phyloP scores from a whole-genome alignment of 306 rosid genomes.

The Fagus crenata region DNA sequence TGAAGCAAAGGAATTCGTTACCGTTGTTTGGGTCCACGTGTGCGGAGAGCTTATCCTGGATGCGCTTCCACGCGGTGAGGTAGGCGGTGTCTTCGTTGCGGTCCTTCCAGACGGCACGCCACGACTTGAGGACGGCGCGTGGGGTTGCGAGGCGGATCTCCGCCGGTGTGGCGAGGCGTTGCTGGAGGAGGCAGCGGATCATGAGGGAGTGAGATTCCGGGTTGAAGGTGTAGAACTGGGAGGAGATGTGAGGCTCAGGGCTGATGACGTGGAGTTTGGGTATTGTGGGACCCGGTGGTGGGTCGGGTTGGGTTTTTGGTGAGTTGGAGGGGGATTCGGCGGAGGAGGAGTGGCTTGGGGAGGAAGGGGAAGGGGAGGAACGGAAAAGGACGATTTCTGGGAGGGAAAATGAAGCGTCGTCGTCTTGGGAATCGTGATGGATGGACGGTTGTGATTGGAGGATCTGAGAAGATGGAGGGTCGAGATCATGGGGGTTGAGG shows the following conservation, averaged over 20 bases:
- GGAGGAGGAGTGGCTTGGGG: slow-evolving; percentile 43
- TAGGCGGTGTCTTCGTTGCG: slow-evolving; percentile 97
- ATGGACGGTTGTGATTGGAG: slow-evolving; percentile 50
- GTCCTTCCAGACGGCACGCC: slow-evolving; percentile 99
- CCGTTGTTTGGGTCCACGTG: slow-evolving; percentile 54
- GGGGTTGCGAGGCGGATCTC: slow-evolving; percentile 95
- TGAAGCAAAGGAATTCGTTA: slow-evolving; percentile 81
- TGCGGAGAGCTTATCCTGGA: slow-evolving; percentile 84
- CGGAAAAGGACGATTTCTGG: slow-evolving; percentile 76
- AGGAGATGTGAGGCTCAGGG: slow-evolving; percentile 84
- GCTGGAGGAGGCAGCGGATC: slow-evolving; percentile 81
- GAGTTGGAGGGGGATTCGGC: slow-evolving; percentile 37
- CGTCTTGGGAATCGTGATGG: slow-evolving; percentile 26
- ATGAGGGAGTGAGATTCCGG: slow-evolving; percentile 80
- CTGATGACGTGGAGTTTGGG: slow-evolving; percentile 53
- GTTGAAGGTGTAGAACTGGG: slow-evolving; percentile 97
- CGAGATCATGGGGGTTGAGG: slow-evolving; percentile 38
- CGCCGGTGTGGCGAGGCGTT: slow-evolving; percentile 67
- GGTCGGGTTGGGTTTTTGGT: slow-evolving; percentile 30
- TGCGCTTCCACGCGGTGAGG: slow-evolving; percentile 94
- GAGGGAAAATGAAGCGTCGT: slow-evolving; percentile 56
- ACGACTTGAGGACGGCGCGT: slow-evolving; percentile 70
- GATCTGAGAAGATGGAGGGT: slow-evolving; percentile 43
- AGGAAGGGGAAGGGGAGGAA: slow-evolving; percentile 47
- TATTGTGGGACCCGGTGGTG: not conserved